Evolutionary conservation across 768 basidiomycete genomes (phyloP), one percentile per base, ranked within the genome.

Genomic region (Wakefieldia striispora): DNA sequence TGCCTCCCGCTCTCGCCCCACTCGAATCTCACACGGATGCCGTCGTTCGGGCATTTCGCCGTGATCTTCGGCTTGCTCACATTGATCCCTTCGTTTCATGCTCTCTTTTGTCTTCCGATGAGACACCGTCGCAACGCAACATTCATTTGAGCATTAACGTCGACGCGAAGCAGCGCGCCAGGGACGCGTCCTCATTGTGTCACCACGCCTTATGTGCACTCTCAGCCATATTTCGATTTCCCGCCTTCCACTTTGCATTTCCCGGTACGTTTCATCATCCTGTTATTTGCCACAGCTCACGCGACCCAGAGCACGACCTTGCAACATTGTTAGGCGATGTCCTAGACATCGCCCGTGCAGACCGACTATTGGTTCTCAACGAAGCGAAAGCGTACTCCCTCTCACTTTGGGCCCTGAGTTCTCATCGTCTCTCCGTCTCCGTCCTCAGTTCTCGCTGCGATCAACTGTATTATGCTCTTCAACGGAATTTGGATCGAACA

Each of bases 181-280:
- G 68, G 38, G 73, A 80, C 50, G 54, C 72, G 16, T 72, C 74
- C 10, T 62, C 62, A 2, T 59, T 86, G n/a, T 81, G 76, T 51
- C 77, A 80, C 24, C 67, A 76, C 51, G 78, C 82, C 4, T 67
- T 88, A 24, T 72, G 75, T 52, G 62, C 79, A 41, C 54, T 80
- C 35, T 75, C 80, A 5, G 72, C 73, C 43, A 68, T 86, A 46
- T 74, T 84, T 55, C 68, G 67, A n/a, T 75, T 78, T 50, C 70
- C 70, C 16, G 55, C 66, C 17, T 54, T 86, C 50, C 69, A 73
- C 65, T 57, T 66, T 12, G 59, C 73, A 40, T 81, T 86, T 56
- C 50, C 75, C 13, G 64, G 85, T 87, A 56, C 35, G 80, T 71
- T n/a, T 42, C 37, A 14, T 16, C 11, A 14, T 44, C 19, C 43